Percentiles rank a stretch among this genome's conserved stretches.
phyloP scores from a whole-genome alignment of 2,329 filamentous ascomycete species.

The Sporothrix variecibatus region DNA sequence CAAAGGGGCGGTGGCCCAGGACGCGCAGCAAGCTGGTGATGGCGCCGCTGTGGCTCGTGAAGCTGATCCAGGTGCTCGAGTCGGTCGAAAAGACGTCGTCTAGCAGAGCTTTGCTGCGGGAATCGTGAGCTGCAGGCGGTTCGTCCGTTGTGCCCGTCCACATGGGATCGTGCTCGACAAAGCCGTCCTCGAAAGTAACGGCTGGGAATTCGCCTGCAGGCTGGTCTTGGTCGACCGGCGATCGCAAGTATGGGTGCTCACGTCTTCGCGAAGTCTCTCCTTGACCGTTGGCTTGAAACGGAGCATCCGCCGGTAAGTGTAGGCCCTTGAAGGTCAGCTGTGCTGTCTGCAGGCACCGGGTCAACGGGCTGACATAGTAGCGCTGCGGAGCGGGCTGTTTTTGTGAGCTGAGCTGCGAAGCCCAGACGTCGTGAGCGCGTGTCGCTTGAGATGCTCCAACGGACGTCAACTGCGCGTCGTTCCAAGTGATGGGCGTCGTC shows the following conservation, averaged over 20 bases:
- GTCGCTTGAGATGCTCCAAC: conserved; percentile 59
- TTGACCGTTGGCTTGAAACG: conserved; percentile 65
- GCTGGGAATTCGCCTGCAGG: conserved; percentile 55
- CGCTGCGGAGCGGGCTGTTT: conserved; percentile 62
- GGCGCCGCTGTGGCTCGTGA: conserved; percentile 63
- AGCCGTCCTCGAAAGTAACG: conserved; percentile 61
- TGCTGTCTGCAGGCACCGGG: conserved; percentile 64
- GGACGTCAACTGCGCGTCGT: conserved; percentile 63
- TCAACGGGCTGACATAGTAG: conserved; percentile 67
- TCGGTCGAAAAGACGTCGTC: conserved; percentile 60
- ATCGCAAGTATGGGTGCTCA: conserved; percentile 70
- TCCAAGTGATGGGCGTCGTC: conserved; percentile 51
- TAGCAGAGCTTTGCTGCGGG: conserved; percentile 51
- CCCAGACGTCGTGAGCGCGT: conserved; percentile 62
- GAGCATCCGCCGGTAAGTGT: conserved; percentile 49
- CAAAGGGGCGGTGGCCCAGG: conserved; percentile 59
- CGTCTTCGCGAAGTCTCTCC: conserved; percentile 65
- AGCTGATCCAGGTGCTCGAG: conserved; percentile 56
- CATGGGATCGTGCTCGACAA: conserved; percentile 56
- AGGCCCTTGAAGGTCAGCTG: conserved; percentile 61
- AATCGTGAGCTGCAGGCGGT: conserved; percentile 51
- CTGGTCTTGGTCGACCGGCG: conserved; percentile 56
- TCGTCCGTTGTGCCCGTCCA: conserved; percentile 48
- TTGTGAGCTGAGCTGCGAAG: conserved; percentile 51
- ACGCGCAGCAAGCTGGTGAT: conserved; percentile 47